Evolutionary conservation across 2,329 filamentous ascomycete species (phyloP).

Genomic region (Trichoderma lentiforme): DNA sequence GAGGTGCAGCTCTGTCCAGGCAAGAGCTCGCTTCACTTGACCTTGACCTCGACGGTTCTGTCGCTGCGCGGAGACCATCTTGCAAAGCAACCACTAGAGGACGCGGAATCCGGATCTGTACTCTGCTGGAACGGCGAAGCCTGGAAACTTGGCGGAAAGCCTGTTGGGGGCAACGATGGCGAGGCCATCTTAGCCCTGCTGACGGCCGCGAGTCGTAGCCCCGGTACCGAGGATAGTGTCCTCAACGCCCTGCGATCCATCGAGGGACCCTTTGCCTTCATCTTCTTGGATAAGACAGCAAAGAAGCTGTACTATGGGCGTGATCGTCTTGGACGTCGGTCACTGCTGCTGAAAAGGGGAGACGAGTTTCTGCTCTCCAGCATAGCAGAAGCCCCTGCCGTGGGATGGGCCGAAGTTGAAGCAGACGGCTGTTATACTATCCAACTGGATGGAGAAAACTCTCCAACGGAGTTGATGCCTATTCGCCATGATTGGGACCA

Average conservation of each 20-base stretch:
- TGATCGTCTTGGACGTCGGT: slow-evolving; percentile 83
- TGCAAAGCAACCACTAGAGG: slow-evolving; percentile 68
- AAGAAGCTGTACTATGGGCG: slow-evolving; percentile 74
- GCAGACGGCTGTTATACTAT: slow-evolving; percentile 77
- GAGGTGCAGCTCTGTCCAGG: slow-evolving; percentile 27
- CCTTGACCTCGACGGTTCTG: slow-evolving; percentile 82
- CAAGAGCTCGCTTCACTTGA: slow-evolving; percentile 43
- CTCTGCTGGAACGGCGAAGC: slow-evolving; percentile 98
- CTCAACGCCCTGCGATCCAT: slow-evolving; percentile 57
- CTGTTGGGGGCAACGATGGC: slow-evolving; percentile 75
- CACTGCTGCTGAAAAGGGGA: slow-evolving; percentile 62
- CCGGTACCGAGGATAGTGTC: slow-evolving; percentile 32
- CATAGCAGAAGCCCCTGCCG: slow-evolving; percentile 53
- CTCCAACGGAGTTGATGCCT: slow-evolving; percentile 18
- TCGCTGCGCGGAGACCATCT: slow-evolving; percentile 75
- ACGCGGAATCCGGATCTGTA: slow-evolving; percentile 55
- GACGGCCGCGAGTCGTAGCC: slow-evolving; percentile 37
- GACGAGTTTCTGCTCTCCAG: slow-evolving; percentile 64
- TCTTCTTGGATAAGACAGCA: slow-evolving; percentile 67
- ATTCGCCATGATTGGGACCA: slow-evolving; percentile 31
- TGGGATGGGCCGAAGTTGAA: slow-evolving; percentile 73
- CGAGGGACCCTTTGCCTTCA: slow-evolving; percentile 84
- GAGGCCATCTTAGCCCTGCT: slow-evolving; percentile 63
- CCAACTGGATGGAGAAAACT: slow-evolving; percentile 41
- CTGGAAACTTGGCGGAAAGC: slow-evolving; percentile 65